Conservation (phyloP, 1,139 yeast species). For the Candida sp. region DNA sequence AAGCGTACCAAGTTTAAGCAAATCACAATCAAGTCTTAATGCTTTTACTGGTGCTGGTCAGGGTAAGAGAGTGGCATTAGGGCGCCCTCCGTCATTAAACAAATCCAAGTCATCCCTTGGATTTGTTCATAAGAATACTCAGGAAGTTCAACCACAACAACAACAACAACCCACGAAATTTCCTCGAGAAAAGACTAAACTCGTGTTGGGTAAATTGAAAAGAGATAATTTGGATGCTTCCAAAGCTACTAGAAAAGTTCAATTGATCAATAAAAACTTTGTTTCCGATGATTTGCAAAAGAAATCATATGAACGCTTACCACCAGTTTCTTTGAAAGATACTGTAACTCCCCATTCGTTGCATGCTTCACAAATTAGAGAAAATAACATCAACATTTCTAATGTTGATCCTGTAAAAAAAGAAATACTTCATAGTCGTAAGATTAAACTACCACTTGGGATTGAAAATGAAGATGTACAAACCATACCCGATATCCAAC, state of each 20-base stretch:
- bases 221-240: not conserved
- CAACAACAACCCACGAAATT: constrained; percentile 3
- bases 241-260: not conserved
- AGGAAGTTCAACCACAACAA: not conserved
- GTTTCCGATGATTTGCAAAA: constrained; percentile 1
- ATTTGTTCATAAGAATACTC: constrained; percentile 17
- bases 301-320: not conserved
- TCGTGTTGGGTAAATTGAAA: not conserved
- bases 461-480: constrained; percentile 34
- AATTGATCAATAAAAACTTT: constrained; percentile 1
- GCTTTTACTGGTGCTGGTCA: not conserved
- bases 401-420: constrained; percentile 36
- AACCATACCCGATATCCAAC: constrained; percentile 22
- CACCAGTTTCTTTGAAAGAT: not conserved
- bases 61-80: constrained; percentile 11
- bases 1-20: constrained; percentile 23
- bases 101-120: constrained; percentile 42
- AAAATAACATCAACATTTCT: constrained; percentile 12
- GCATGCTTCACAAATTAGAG: constrained; percentile 17
- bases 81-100: constrained; percentile 22
- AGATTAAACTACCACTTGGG: constrained; percentile 12
- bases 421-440: constrained; percentile 7
- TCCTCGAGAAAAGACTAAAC: constrained; percentile 2
- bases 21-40: constrained; percentile 30
- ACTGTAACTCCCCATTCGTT: constrained; percentile 9